A percentile compares a stretch with the other conserved stretches of the same genome.
Evolutionary conservation across 2,329 filamentous ascomycete species (phyloP).

Genomic region (Claviceps digitariae): DNA sequence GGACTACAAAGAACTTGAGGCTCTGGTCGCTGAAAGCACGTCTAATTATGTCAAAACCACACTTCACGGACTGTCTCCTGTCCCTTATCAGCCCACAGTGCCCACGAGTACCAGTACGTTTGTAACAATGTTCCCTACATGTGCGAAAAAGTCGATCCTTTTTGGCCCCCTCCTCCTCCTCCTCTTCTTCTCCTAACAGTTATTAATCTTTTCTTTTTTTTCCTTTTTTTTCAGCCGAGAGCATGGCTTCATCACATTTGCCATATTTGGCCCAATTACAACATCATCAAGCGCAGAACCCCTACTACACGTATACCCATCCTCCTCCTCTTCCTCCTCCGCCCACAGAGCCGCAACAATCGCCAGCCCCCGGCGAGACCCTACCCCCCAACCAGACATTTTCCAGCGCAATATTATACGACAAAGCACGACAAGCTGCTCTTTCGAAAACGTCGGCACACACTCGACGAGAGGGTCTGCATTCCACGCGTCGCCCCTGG

Average conservation of each 20-base stretch:
- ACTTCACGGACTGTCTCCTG: slow-evolving; percentile 27
- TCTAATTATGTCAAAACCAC: slow-evolving; percentile 32
- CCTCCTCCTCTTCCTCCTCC: slow-evolving; percentile 22
- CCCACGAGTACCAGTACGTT: slow-evolving; percentile 24
- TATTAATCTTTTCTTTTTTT: not conserved
- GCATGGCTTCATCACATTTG: slow-evolving; percentile 19
- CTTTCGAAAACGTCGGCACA: slow-evolving; percentile 42
- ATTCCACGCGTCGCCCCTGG: slow-evolving; percentile 65
- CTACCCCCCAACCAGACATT: slow-evolving; percentile 44
- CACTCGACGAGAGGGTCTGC: slow-evolving; percentile 40
- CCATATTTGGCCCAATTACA: slow-evolving; percentile 25
- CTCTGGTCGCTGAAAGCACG: slow-evolving; percentile 30
- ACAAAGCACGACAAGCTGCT: slow-evolving; percentile 44
- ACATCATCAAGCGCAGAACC: slow-evolving; percentile 22
- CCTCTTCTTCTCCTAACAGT: slow-evolving; percentile 2
- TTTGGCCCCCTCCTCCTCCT: not conserved
- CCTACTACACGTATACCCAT: slow-evolving; percentile 22
- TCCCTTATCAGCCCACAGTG: slow-evolving; percentile 29
- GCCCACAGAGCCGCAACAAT: slow-evolving; percentile 20
- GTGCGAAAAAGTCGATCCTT: not conserved
- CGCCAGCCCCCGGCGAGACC: slow-evolving; percentile 19
- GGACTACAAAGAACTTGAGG: slow-evolving; percentile 30
- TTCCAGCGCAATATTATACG: slow-evolving; percentile 41
- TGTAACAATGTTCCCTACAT: not conserved
- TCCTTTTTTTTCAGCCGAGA: slow-evolving; percentile 13